phyloP scores from a whole-genome alignment of 768 basidiomycete genomes.

The Candolleomyces aberdarensis region DNA sequence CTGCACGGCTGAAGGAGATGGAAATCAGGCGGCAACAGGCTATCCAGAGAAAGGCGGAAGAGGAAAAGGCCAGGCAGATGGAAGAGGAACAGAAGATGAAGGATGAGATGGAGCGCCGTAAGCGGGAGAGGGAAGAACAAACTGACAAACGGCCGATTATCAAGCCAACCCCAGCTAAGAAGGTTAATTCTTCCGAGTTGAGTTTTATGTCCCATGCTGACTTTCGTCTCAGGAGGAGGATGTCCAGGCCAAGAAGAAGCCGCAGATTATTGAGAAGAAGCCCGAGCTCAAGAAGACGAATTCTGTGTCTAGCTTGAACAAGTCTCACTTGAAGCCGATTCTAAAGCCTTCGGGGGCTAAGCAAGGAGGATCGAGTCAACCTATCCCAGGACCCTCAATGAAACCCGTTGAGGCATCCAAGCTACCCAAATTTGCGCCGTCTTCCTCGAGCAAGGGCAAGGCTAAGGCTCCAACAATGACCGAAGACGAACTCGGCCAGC shows the following conservation, averaged over 20 bases:
- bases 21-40: constrained; percentile 75
- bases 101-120: constrained; percentile 73
- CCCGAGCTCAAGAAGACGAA: constrained; percentile 53
- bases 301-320: constrained; percentile 39
- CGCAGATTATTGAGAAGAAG: constrained; percentile 47
- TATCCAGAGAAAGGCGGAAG: constrained; percentile 72
- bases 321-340: constrained; percentile 46
- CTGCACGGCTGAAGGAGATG: constrained; percentile 71
- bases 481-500: constrained; percentile 55
- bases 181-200: constrained; percentile 34
- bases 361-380: constrained; percentile 11
- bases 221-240: constrained; percentile 57
- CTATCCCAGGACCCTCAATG: constrained; percentile 27
- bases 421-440: constrained; percentile 16
- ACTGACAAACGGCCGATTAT: constrained; percentile 68
- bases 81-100: constrained; percentile 72
- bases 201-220: constrained; percentile 5
- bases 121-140: constrained; percentile 77
- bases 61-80: constrained; percentile 58
- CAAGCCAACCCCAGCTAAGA: constrained; percentile 39
- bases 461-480: constrained; percentile 36
- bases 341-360: constrained; percentile 37
- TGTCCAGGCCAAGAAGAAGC: constrained; percentile 39
- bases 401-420: constrained; percentile 35
- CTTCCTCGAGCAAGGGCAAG: constrained; percentile 41